These are phyloP conservation scores for Fusarium sp. DNA, from an alignment of 2,329 filamentous ascomycete genomes.

Conservation along the genomic window DNA sequence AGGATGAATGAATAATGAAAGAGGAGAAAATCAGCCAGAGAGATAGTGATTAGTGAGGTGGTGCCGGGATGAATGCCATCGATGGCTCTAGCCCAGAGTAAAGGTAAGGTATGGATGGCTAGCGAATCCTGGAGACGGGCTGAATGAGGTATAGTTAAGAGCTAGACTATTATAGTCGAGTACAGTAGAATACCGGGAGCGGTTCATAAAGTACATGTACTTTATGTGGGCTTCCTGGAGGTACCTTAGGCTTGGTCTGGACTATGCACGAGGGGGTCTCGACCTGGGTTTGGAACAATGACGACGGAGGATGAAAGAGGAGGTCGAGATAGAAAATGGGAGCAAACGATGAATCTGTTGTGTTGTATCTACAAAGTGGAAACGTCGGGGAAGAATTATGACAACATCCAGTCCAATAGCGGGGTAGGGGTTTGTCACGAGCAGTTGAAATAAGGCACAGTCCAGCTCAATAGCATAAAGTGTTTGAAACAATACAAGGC, in stretches of 20 bases:
- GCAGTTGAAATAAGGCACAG: slow-evolving; percentile 12
- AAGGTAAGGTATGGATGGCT: slow-evolving; percentile 16
- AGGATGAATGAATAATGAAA: slow-evolving; percentile 4
- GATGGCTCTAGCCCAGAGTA: slow-evolving; percentile 7
- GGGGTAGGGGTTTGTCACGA: slow-evolving; percentile 31
- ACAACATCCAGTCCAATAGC: slow-evolving; percentile 30
- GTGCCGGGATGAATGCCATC: slow-evolving; percentile 16
- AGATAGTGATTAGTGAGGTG: slow-evolving; percentile 28
- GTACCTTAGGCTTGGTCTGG: slow-evolving; percentile 16
- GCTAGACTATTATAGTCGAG: slow-evolving; percentile 25
- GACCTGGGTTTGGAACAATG: slow-evolving; percentile 25
- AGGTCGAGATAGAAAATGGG: not conserved
- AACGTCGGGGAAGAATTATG: slow-evolving; percentile 8
- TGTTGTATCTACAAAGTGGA: not conserved
- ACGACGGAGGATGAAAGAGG: slow-evolving; percentile 20
- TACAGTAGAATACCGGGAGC: slow-evolving; percentile 22
- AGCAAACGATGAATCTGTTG: not conserved
- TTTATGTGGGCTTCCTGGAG: slow-evolving; percentile 17
- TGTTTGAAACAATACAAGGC: not conserved
- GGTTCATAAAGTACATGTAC: slow-evolving; percentile 33
- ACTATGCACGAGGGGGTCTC: slow-evolving; percentile 26
- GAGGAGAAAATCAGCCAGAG: slow-evolving; percentile 27
- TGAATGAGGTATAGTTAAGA: slow-evolving; percentile 31
- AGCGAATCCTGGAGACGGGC: slow-evolving; percentile 40
- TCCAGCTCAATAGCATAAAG: not conserved